Base-by-base conservation (phyloP, 1,139 yeast species). In the Taphrina sp. region DNA sequence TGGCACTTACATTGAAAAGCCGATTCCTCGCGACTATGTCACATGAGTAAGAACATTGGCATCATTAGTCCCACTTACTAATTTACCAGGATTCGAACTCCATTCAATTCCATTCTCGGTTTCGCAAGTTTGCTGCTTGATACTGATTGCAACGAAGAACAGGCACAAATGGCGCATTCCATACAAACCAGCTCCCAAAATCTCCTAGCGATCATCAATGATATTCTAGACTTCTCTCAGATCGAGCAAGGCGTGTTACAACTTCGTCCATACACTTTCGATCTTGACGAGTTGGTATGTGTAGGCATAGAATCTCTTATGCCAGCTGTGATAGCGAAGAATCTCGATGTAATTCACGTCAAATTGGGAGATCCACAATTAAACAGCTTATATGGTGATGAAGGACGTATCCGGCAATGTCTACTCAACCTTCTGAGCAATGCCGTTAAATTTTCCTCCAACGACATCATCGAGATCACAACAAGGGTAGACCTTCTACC, bases 191-290 rank as follows among this genome's bases (percentile, higher is more conserved):
- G 86, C 63, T 95, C 95, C 35, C 86, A 85, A 65, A 84, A 94
- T 0, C 74, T 86, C 62, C 76, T 86, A 66, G 86, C 95, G 0
- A 86, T 86, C 63, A 86, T 86, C 65, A 95, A 86, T 68, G 95
- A 86, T 69, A 86, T 86, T 66, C 76, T 86, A 65, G 95, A 86
- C 80, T 86, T 86, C 64, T 86, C 95, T 55, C 86, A 86, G 77
- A 86, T 86, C 70, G 95, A 86, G 71, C 95, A 95, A 20, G 86
- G 86, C 69, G 76, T 95, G 69, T 86, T 86, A 95, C 86, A 95
- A 0, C 88, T 86, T 60, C 95, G 86, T 67, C 86, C 85, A 68
- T 85, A 85, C 62, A 94, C 88, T 60, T 86, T 86, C 67, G 83
- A 92, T 5, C 73, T 86, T 47, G 75, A 95, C 66, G 90, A 92